Conservation (phyloP, 371 early-diverging fungal genomes). For the Lichtheimia hyalospora region DNA sequence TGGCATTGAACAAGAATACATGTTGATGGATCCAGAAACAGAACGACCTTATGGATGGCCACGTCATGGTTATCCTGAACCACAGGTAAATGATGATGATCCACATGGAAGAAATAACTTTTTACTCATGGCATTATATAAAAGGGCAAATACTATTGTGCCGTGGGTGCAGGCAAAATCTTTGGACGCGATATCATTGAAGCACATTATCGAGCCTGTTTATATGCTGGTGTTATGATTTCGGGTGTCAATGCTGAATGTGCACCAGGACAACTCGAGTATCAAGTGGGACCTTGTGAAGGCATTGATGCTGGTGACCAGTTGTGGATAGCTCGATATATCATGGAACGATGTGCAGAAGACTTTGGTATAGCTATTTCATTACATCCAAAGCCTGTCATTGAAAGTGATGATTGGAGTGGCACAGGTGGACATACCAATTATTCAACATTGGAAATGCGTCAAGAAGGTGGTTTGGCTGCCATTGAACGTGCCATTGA, state of each 20-base stretch:
- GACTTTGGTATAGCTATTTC: slow-evolving; percentile 59
- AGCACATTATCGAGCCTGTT: slow-evolving; percentile 61
- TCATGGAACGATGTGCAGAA: slow-evolving; percentile 59
- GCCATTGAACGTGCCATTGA: slow-evolving; percentile 60
- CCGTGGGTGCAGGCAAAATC: slow-evolving; percentile 50
- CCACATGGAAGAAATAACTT: slow-evolving; percentile 10
- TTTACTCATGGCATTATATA: too few species aligned
- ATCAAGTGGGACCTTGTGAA: slow-evolving; percentile 62
- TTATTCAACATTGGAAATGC: slow-evolving; percentile 63
- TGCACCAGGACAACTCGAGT: slow-evolving; percentile 64
- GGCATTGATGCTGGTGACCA: slow-evolving; percentile 59
- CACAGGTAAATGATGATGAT: slow-evolving; percentile 35
- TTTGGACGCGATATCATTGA: slow-evolving; percentile 63
- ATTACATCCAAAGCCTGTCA: slow-evolving; percentile 55
- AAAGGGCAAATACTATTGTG: slow-evolving; percentile 59
- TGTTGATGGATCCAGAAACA: slow-evolving; percentile 56
- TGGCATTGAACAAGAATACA: slow-evolving; percentile 65
- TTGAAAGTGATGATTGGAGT: slow-evolving; percentile 53
- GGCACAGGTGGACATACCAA: slow-evolving; percentile 55
- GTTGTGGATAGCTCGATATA: slow-evolving; percentile 58
- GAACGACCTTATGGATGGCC: slow-evolving; percentile 60
- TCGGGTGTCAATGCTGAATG: slow-evolving; percentile 61
- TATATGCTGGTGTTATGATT: slow-evolving; percentile 59
- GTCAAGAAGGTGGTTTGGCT: slow-evolving; percentile 53
- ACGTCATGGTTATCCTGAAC: slow-evolving; percentile 57